Conservation (phyloP, 2,329 filamentous ascomycete species). For the Apiospora sp. region DNA sequence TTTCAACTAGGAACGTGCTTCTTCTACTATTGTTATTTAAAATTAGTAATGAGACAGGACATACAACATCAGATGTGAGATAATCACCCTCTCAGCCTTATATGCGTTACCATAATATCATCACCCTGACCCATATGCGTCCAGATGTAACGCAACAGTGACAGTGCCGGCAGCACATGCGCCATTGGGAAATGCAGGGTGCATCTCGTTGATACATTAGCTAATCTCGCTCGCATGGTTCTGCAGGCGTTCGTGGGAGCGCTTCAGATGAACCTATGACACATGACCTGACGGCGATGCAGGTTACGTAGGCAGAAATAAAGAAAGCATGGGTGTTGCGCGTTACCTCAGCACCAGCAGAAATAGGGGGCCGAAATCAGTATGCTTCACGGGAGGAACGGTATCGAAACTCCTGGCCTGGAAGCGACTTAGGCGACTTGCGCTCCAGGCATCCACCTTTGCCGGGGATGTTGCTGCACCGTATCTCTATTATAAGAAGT, state of each 20-base stretch:
- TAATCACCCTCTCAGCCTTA: conserved; percentile 4
- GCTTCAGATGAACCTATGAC: background rate
- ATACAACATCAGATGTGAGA: background rate
- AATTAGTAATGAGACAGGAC: background rate
- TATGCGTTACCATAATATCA: background rate
- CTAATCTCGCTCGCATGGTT: background rate
- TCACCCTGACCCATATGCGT: background rate
- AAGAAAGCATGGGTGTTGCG: background rate
- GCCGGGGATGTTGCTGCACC: background rate
- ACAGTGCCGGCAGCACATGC: background rate
- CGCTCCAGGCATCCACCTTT: background rate
- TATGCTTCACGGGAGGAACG: background rate
- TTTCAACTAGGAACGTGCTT: background rate
- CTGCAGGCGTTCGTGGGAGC: background rate
- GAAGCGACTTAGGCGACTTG: background rate
- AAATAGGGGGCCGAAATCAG: background rate
- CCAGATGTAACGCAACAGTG: background rate
- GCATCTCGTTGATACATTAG: background rate
- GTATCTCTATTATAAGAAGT: background rate
- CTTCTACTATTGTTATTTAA: background rate
- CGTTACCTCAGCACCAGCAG: background rate
- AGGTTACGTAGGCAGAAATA: background rate
- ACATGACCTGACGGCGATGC: background rate
- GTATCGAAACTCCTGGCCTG: background rate
- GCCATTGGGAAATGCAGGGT: background rate